These are phyloP conservation scores for Skeletonema tropicum DNA, from an alignment of 108 stramenopile species.

Conservation along the genomic window DNA sequence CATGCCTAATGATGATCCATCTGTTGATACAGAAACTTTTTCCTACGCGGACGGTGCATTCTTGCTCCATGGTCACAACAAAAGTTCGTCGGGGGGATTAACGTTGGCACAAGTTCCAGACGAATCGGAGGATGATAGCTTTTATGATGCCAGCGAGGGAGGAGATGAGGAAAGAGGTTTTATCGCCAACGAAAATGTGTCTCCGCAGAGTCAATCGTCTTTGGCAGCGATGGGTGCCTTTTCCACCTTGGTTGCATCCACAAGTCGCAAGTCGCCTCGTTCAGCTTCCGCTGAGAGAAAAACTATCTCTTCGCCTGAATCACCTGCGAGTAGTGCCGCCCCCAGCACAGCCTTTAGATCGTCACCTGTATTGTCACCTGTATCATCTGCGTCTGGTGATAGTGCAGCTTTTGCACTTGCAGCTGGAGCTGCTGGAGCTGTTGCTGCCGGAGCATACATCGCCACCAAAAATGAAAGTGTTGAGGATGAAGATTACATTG, in stretches of 20 bases:
- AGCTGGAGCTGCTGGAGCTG: conserved; percentile 36
- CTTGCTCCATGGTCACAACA: conserved; percentile 22
- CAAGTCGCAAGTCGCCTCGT: conserved; percentile 22
- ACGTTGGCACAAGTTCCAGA: conserved; percentile 15
- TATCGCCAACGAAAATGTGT: neutral
- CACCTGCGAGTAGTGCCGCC: conserved; percentile 57
- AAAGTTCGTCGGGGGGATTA: conserved; percentile 11
- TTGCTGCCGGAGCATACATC: conserved; percentile 28
- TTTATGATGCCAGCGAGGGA: conserved; percentile 11
- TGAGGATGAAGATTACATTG: conserved; percentile 4
- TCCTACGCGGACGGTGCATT: conserved; percentile 31
- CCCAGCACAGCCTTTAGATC: conserved; percentile 35
- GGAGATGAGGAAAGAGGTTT: neutral
- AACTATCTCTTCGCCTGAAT: conserved; percentile 59
- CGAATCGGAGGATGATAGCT: conserved; percentile 29
- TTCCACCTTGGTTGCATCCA: conserved; percentile 40
- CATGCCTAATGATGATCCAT: conserved; percentile 27
- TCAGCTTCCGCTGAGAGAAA: conserved; percentile 12
- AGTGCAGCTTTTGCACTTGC: conserved; percentile 49
- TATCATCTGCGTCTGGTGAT: conserved; percentile 42
- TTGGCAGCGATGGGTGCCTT: conserved; percentile 34
- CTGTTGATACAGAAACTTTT: conserved; percentile 22
- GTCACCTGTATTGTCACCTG: conserved; percentile 31
- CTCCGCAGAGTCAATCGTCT: conserved; percentile 4
- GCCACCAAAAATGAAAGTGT: conserved; percentile 18